Evolutionary conservation across 1,284 basidiomycete genomes (phyloP).

Genomic region (Fomitopsis betulina): DNA sequence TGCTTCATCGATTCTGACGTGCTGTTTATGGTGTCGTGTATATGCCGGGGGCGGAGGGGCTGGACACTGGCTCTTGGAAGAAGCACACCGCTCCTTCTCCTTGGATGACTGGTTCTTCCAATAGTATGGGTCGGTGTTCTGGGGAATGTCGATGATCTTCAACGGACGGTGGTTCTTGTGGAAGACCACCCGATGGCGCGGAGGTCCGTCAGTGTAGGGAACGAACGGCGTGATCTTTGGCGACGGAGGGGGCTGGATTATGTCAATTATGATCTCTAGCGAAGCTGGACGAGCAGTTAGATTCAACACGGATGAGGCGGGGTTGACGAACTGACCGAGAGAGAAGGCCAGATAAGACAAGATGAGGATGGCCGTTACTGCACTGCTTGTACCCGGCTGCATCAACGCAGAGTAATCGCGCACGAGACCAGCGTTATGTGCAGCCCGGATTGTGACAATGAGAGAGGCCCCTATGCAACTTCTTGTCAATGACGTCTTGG

Average conservation of each 20-base stretch:
- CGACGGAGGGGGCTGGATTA: not conserved
- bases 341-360: conserved; percentile 1
- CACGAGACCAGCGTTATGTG: not conserved
- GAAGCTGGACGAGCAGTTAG: not conserved
- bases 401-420: conserved; percentile 4
- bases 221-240: not conserved
- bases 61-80: conserved; percentile 2
- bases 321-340: not conserved
- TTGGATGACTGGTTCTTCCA: conserved; percentile 6
- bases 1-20: conserved; percentile 11
- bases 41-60: conserved; percentile 4
- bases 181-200: conserved; percentile 5
- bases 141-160: conserved; percentile 17
- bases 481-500: not conserved
- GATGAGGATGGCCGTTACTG: not conserved
- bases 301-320: not conserved
- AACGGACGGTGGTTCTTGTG: conserved; percentile 11
- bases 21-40: not conserved
- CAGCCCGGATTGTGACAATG: conserved; percentile 2
- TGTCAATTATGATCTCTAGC: not conserved
- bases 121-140: conserved; percentile 12
- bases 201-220: not conserved
- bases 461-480: not conserved
- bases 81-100: not conserved
- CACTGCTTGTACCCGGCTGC: not conserved